These are phyloP conservation scores for Brasilioporus rufonigricans DNA, from an alignment of 768 basidiomycete species.

Conservation along the genomic window DNA sequence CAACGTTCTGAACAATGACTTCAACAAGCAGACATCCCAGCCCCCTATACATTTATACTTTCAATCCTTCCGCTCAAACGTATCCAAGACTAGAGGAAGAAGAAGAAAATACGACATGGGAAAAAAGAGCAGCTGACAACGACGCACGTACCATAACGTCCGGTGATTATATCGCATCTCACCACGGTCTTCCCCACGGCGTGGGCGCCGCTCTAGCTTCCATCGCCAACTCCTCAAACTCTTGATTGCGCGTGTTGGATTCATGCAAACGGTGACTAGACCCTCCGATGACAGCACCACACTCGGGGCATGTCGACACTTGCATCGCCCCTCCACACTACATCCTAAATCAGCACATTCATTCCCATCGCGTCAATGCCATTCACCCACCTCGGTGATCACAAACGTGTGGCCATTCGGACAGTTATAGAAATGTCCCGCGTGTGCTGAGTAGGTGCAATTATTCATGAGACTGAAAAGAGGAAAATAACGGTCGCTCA, in stretches of 20 bases:
- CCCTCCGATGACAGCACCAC: conserved; percentile 54
- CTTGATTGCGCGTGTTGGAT: conserved; percentile 43
- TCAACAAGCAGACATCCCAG: no score
- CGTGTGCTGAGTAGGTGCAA: conserved; percentile 26
- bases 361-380: background rate
- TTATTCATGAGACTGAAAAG: background rate
- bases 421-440: conserved; percentile 50
- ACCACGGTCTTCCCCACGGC: conserved; percentile 30
- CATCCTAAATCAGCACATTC: background rate
- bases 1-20: no score
- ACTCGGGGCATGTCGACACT: conserved; percentile 52
- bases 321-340: conserved; percentile 62
- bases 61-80: no score
- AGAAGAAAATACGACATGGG: no score
- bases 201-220: conserved; percentile 26
- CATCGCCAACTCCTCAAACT: conserved; percentile 46
- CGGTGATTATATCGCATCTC: background rate
- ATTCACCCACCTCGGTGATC: conserved; percentile 47
- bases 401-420: conserved; percentile 63
- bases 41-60: no score
- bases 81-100: no score
- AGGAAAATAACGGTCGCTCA: conserved; percentile 18
- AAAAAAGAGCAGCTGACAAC: no score
- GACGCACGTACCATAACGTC: background rate
- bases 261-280: conserved; percentile 36